Evolutionary conservation across 352 stramenopile species (phyloP).

Genomic region (Phytophthora hybrid): DNA sequence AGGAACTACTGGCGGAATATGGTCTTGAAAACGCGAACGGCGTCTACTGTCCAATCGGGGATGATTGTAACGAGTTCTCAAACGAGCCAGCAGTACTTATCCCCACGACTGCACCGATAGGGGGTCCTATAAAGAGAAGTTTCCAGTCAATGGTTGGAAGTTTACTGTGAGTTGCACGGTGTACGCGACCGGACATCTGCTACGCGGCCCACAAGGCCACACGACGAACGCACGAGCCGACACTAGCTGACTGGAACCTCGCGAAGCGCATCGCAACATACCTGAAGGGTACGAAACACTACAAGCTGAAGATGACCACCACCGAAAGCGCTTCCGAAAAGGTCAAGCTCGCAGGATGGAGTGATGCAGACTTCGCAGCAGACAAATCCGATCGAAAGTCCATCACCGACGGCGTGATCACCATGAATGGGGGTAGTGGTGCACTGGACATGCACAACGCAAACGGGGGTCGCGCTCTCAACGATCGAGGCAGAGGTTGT

Average conservation of each 20-base stretch:
- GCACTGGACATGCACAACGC: no score
- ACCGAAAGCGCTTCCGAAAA: no score
- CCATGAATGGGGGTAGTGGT: no score
- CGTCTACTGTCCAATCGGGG: slow-evolving; percentile 15
- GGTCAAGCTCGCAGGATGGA: no score
- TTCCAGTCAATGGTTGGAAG: slow-evolving; percentile 49
- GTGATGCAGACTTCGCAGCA: no score
- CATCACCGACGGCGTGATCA: no score
- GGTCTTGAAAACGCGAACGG: slow-evolving; percentile 24
- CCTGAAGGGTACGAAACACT: no score
- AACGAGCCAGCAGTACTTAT: background rate
- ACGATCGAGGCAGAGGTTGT: no score
- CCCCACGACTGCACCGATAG: no score
- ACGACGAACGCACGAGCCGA: slow-evolving; percentile 18
- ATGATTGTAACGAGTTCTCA: slow-evolving; percentile 2
- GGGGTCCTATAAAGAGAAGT: slow-evolving; percentile 12
- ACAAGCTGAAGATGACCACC: no score
- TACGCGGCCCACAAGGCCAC: slow-evolving; percentile 35
- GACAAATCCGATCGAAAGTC: no score
- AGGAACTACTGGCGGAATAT: slow-evolving; percentile 27
- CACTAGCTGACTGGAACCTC: slow-evolving; percentile 9
- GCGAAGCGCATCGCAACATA: slow-evolving; percentile 1
- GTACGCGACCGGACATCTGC: slow-evolving; percentile 36
- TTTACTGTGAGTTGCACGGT: slow-evolving; percentile 39
- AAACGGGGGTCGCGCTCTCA: no score